These are phyloP conservation scores for Volvox reticuliferus DNA, from an alignment of 139 green algal genomes.

Conservation along the genomic window DNA sequence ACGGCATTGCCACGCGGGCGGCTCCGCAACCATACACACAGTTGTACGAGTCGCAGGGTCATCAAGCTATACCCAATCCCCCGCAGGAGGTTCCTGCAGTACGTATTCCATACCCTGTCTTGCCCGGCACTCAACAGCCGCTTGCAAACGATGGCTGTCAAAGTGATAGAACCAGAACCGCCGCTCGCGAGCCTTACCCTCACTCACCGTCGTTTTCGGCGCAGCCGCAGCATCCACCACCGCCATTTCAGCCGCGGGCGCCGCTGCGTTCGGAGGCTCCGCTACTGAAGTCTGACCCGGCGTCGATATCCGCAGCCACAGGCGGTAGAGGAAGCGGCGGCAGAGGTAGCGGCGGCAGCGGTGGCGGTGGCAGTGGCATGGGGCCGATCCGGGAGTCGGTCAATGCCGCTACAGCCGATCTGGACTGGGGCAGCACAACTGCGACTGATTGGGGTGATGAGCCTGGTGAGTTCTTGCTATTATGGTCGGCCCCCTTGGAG, in stretches of 20 bases:
- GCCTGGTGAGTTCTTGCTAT: neutral
- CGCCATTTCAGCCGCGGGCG: neutral
- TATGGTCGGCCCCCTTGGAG: too few relatives aligned
- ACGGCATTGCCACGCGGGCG: neutral
- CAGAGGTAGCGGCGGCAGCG: neutral
- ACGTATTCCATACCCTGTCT: neutral
- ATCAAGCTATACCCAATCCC: neutral
- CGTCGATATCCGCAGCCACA: neutral
- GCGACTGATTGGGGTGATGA: conserved; percentile 23
- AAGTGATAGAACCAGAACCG: neutral
- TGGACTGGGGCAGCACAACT: neutral
- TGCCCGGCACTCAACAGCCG: neutral
- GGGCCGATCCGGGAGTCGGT: neutral
- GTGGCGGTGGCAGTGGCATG: neutral
- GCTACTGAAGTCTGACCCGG: neutral
- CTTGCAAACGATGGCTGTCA: neutral
- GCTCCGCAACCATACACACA: neutral
- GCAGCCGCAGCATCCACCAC: neutral
- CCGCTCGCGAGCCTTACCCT: neutral
- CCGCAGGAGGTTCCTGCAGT: neutral
- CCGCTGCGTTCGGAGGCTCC: neutral
- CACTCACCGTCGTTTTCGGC: too few relatives aligned
- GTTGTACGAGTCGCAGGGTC: neutral
- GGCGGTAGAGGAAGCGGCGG: neutral
- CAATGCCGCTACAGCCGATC: neutral